Conservation (phyloP, 2,329 filamentous ascomycete genomes). For the Triangularia setosa region DNA sequence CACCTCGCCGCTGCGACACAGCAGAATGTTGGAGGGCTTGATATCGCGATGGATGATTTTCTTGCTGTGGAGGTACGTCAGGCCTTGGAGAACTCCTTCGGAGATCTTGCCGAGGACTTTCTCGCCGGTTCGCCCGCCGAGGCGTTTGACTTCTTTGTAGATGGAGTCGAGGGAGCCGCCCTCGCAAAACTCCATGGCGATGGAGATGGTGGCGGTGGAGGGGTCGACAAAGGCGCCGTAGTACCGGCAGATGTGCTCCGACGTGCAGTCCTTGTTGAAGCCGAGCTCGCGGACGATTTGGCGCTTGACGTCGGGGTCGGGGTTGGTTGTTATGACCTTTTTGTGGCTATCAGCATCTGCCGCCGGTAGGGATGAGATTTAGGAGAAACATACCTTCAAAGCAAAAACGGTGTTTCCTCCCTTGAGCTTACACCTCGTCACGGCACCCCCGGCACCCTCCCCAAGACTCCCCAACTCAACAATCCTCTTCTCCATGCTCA, state of each 20-base stretch:
- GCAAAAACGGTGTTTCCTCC: constrained; percentile 94
- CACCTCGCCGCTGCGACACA: constrained; percentile 88
- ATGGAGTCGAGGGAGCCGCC: constrained; percentile 94
- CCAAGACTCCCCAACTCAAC: constrained; percentile 84
- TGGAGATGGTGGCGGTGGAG: constrained; percentile 93
- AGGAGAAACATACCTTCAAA: constrained; percentile 67
- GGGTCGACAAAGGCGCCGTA: constrained; percentile 97
- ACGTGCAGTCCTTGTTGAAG: constrained; percentile 97
- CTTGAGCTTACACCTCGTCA: constrained; percentile 84
- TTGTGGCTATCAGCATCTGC: background rate
- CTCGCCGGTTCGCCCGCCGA: constrained; percentile 90
- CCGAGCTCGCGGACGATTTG: constrained; percentile 94
- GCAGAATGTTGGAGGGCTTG: constrained; percentile 94
- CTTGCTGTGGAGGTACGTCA: constrained; percentile 91
- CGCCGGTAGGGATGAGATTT: background rate
- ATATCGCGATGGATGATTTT: constrained; percentile 99
- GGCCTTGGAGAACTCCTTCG: constrained; percentile 86
- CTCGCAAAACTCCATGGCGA: constrained; percentile 99
- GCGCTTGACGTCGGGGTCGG: constrained; percentile 96
- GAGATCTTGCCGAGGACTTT: constrained; percentile 97
- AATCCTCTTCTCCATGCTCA: constrained; percentile 83
- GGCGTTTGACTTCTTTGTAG: constrained; percentile 93
- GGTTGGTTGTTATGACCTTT: constrained; percentile 95
- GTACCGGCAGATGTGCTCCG: constrained; percentile 93
- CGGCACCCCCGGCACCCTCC: constrained; percentile 92